These are phyloP conservation scores for Chlorophyllum brunneum DNA, from an alignment of 768 basidiomycete genomes.

Conservation along the genomic window DNA sequence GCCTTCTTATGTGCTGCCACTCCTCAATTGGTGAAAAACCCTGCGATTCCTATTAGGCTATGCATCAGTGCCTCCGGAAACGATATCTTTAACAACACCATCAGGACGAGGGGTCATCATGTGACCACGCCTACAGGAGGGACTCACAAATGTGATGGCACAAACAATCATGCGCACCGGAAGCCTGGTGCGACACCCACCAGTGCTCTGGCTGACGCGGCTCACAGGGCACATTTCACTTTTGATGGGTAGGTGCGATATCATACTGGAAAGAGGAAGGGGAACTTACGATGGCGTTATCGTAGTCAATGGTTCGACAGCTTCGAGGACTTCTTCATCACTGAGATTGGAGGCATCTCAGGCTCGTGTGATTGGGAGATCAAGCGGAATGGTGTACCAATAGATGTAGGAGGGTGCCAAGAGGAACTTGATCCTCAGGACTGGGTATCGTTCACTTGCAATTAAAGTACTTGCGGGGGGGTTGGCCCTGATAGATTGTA, in stretches of 20 bases:
- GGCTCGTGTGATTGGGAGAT: slow-evolving; percentile 33
- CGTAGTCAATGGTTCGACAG: slow-evolving; percentile 27
- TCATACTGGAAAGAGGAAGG: no score
- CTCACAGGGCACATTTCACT: slow-evolving; percentile 24
- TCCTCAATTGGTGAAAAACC: slow-evolving; percentile 9
- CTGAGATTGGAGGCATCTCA: slow-evolving; percentile 30
- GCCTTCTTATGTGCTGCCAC: neutral
- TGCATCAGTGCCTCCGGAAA: slow-evolving; percentile 33
- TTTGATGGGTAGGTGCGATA: slow-evolving; percentile 34
- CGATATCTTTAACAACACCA: slow-evolving; percentile 36
- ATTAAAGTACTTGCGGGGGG: neutral
- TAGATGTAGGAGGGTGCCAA: slow-evolving; percentile 37
- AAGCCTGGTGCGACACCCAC: slow-evolving; percentile 37
- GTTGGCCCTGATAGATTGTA: slow-evolving; percentile 19
- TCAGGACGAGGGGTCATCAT: slow-evolving; percentile 37
- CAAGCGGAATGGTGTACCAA: slow-evolving; percentile 30
- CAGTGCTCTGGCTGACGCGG: slow-evolving; percentile 40
- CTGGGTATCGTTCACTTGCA: slow-evolving; percentile 33
- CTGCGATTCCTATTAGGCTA: slow-evolving; percentile 25
- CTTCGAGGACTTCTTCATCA: slow-evolving; percentile 43
- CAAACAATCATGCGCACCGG: slow-evolving; percentile 30
- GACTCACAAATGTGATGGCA: slow-evolving; percentile 41
- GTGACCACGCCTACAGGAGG: slow-evolving; percentile 35
- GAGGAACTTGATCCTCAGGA: slow-evolving; percentile 27
- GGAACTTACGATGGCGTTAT: no score